These are phyloP conservation scores for Chlorociboria aeruginascens DNA, from an alignment of 495 filamentous ascomycete genomes.

Conservation along the genomic window DNA sequence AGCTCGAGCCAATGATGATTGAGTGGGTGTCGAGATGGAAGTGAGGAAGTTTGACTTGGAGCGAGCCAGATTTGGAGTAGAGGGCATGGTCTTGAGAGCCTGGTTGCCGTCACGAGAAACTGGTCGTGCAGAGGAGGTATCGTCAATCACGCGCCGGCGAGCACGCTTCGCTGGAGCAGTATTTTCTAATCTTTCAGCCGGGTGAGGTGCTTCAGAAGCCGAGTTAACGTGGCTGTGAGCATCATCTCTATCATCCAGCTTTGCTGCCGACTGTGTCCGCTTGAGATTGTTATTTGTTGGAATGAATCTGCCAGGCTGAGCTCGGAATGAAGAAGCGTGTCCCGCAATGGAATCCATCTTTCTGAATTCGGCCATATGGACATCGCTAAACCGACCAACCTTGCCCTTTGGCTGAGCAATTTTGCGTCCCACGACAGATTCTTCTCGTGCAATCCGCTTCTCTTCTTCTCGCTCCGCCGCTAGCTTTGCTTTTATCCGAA, in stretches of 20 bases:
- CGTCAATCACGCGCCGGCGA: conserved; percentile 31
- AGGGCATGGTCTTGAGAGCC: conserved; percentile 25
- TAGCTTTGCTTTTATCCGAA: conserved; percentile 53
- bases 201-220: conserved; percentile 9
- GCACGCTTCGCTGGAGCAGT: conserved; percentile 18
- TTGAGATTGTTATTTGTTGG: conserved; percentile 46
- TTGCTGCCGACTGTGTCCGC: conserved; percentile 62
- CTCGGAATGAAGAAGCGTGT: conserved; percentile 70
- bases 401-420: conserved; percentile 72
- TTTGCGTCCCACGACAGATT: conserved; percentile 43
- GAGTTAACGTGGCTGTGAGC: conserved; percentile 1
- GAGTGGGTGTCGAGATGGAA: conserved; percentile 66
- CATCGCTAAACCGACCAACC: conserved; percentile 62
- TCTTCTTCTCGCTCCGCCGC: conserved; percentile 38
- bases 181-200: conserved; percentile 21
- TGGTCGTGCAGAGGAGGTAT: conserved; percentile 30
- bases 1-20: conserved; percentile 58
- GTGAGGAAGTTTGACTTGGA: conserved; percentile 25
- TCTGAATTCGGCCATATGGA: conserved; percentile 77
- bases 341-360: conserved; percentile 94
- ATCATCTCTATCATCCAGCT: conserved; percentile 40
- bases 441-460: conserved; percentile 24
- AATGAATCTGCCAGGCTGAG: conserved; percentile 43
- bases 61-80: conserved; percentile 18
- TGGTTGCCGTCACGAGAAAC: conserved; percentile 27